Conservation (phyloP, 2,329 filamentous ascomycete species). For the Cladosporium cucumerinum region DNA sequence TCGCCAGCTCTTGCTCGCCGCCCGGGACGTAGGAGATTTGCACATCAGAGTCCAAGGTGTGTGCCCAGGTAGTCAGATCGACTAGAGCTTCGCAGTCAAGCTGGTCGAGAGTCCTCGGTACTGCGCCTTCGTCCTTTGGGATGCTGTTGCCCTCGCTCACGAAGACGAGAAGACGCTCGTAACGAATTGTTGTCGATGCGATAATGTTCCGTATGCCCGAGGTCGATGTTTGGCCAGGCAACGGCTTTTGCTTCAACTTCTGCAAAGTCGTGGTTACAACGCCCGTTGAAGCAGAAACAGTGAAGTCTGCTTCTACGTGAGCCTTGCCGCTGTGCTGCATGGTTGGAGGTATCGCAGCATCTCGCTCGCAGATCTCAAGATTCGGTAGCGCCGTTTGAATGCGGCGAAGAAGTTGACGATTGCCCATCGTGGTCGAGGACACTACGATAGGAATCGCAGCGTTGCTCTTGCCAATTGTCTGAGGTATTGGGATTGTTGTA, state of each 20-base stretch:
- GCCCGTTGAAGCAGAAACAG: slow-evolving; percentile 65
- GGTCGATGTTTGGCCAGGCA: slow-evolving; percentile 57
- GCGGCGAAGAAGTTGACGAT: slow-evolving; percentile 48
- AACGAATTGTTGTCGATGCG: slow-evolving; percentile 52
- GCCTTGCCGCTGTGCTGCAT: background rate
- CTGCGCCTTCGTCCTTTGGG: background rate
- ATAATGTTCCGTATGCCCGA: slow-evolving; percentile 50
- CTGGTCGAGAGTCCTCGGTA: slow-evolving; percentile 24
- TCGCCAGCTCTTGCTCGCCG: slow-evolving; percentile 40
- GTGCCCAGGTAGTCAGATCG: slow-evolving; percentile 44
- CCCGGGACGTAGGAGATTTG: slow-evolving; percentile 39
- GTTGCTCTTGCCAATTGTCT: slow-evolving; percentile 13
- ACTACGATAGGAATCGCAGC: slow-evolving; percentile 48
- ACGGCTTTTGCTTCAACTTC: slow-evolving; percentile 66
- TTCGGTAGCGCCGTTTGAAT: slow-evolving; percentile 50
- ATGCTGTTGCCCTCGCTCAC: slow-evolving; percentile 49
- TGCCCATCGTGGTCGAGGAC: slow-evolving; percentile 46
- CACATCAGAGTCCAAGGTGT: slow-evolving; percentile 39
- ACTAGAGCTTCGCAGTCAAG: slow-evolving; percentile 34
- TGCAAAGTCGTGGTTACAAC: slow-evolving; percentile 69
- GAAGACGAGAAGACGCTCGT: slow-evolving; percentile 66
- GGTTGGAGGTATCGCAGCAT: slow-evolving; percentile 29
- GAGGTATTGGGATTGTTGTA: slow-evolving; percentile 16
- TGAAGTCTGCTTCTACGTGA: slow-evolving; percentile 65
- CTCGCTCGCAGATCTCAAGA: slow-evolving; percentile 58